These are phyloP conservation scores for Dryas integrifolia DNA, from an alignment of 331 rosid species.

Conservation along the genomic window DNA sequence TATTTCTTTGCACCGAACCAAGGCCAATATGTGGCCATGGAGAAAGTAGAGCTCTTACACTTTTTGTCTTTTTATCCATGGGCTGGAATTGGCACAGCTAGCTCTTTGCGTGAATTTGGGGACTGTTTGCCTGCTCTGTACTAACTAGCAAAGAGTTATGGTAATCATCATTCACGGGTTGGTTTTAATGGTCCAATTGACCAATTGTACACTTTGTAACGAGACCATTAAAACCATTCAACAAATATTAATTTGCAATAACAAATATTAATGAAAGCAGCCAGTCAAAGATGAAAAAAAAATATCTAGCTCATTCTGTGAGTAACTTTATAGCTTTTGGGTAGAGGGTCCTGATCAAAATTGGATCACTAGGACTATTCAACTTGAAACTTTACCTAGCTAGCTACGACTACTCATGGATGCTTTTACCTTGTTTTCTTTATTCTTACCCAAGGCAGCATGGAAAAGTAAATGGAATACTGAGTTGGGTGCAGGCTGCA, in stretches of 20 bases:
- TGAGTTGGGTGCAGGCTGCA: too few relatives aligned
- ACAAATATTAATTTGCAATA: background rate
- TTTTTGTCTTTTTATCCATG: background rate
- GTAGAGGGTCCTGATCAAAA: too few relatives aligned
- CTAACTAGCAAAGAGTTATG: background rate
- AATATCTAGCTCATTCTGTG: too few relatives aligned
- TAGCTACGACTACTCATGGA: too few relatives aligned
- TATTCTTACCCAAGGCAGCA: background rate
- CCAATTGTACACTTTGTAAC: background rate
- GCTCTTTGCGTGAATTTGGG: conserved; percentile 1
- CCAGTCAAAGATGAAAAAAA: too few relatives aligned
- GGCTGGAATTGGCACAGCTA: conserved; percentile 3
- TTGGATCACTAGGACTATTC: too few relatives aligned
- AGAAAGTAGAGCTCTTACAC: background rate
- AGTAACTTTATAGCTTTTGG: background rate
- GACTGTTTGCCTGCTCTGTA: background rate
- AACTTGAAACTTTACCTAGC: too few relatives aligned
- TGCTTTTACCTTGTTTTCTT: too few relatives aligned
- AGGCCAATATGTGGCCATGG: background rate
- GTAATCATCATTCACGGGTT: background rate
- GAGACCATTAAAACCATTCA: too few relatives aligned
- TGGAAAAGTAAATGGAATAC: background rate
- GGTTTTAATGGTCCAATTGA: background rate
- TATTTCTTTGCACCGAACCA: background rate
- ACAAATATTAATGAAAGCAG: too few relatives aligned